Percentiles rank a stretch among this genome's conserved stretches.
These are phyloP conservation scores for Artemisia argyi DNA, from an alignment of 129 eudicot species.

Conservation along the genomic window DNA sequence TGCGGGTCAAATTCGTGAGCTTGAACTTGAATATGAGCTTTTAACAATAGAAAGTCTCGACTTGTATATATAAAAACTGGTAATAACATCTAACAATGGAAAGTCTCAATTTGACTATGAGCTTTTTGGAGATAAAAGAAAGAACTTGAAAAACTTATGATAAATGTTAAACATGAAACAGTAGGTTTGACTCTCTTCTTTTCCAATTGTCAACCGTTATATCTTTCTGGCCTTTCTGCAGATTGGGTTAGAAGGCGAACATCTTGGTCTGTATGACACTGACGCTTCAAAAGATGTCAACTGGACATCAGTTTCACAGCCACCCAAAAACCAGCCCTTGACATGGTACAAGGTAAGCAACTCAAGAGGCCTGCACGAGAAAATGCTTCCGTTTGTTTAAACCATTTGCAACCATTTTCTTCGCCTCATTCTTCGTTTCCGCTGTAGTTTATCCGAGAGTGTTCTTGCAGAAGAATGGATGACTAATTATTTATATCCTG, in stretches of 20 bases:
- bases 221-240: conserved; percentile 25
- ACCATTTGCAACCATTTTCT: neutral
- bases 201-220: too few species aligned
- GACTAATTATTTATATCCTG: conserved; percentile 20
- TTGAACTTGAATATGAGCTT: neutral
- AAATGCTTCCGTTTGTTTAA: too few species aligned
- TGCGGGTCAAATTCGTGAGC: neutral
- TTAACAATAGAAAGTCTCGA: neutral
- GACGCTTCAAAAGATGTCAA: conserved; percentile 45
- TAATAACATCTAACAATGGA: neutral
- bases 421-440: neutral
- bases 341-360: conserved; percentile 96
- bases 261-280: conserved; percentile 49
- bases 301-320: conserved; percentile 62
- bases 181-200: too few species aligned
- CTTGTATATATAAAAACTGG: neutral
- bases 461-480: neutral
- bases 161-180: neutral
- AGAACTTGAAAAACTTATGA: neutral
- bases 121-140: conserved; percentile 3
- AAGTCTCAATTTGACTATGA: neutral
- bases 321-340: conserved; percentile 84
- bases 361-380: neutral
- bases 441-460: neutral
- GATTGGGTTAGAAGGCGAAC: conserved; percentile 91